phyloP scores from a whole-genome alignment of 768 basidiomycete species.

The Suillus brevipes region DNA sequence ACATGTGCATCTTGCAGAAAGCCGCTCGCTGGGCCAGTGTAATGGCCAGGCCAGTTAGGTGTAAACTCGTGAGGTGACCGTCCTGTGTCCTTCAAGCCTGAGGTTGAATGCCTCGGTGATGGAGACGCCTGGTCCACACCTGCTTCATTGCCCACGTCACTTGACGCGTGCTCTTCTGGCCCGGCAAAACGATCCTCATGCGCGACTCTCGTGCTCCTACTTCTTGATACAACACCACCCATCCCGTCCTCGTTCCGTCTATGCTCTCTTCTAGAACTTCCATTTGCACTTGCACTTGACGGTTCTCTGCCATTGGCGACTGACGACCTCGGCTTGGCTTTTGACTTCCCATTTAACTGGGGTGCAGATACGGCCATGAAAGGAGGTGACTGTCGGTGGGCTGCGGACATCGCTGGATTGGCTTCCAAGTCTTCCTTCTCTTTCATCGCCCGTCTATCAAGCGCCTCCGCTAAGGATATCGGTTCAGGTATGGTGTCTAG shows the following conservation, averaged over 20 bases:
- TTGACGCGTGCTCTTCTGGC: conserved; percentile 26
- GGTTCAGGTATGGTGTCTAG: conserved; percentile 70
- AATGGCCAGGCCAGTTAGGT: conserved; percentile 37
- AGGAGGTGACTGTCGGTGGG: conserved; percentile 27
- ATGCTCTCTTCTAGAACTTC: conserved; percentile 26
- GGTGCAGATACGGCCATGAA: conserved; percentile 23
- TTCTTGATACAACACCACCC: conserved; percentile 28
- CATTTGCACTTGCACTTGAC: conserved; percentile 30
- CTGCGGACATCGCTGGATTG: conserved; percentile 50
- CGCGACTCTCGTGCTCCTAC: conserved; percentile 30
- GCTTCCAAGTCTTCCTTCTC: conserved; percentile 59
- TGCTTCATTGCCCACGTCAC: conserved; percentile 24
- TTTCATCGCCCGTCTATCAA: conserved; percentile 51
- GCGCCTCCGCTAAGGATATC: conserved; percentile 58
- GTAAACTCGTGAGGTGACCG: conserved; percentile 19
- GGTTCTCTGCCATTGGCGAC: conserved; percentile 37
- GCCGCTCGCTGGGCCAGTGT: conserved; percentile 51
- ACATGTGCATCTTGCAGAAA: conserved; percentile 45
- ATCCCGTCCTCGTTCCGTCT: conserved; percentile 17
- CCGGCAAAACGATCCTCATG: conserved; percentile 16
- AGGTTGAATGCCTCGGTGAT: conserved; percentile 23
- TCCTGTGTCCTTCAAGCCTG: conserved; percentile 10
- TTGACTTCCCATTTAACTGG: conserved; percentile 36
- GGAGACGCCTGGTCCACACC: conserved; percentile 14
- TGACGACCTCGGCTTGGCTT: conserved; percentile 35